Conservation (phyloP, 2,329 filamentous ascomycete genomes). For the Anisogramma anomala region DNA sequence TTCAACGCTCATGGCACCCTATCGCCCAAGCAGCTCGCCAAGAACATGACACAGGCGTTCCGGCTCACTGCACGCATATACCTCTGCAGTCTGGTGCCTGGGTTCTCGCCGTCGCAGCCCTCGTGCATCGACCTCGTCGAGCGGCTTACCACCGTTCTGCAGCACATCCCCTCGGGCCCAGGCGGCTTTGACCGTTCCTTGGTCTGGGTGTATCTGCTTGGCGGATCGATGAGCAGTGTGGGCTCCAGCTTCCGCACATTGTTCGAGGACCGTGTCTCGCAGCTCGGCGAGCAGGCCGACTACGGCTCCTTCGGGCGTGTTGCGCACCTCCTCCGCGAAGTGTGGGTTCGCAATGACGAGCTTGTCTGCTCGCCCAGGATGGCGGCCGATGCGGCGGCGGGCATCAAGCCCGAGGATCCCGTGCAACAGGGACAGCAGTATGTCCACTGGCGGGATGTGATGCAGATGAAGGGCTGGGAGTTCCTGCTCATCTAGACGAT, state of each 20-base stretch:
- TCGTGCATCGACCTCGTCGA: conserved; percentile 68
- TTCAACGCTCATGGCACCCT: conserved; percentile 63
- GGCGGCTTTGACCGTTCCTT: conserved; percentile 81
- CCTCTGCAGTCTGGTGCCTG: conserved; percentile 88
- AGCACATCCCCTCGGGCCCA: conserved; percentile 70
- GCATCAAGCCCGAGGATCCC: conserved; percentile 20
- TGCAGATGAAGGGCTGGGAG: conserved; percentile 85
- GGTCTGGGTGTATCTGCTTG: conserved; percentile 85
- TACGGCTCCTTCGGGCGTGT: conserved; percentile 82
- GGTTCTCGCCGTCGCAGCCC: conserved; percentile 63
- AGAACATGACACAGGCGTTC: conserved; percentile 85
- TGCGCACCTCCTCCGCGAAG: conserved; percentile 63
- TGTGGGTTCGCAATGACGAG: conserved; percentile 67
- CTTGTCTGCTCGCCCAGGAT: conserved; percentile 26
- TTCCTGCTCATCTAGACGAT: conserved; percentile 66
- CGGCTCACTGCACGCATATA: conserved; percentile 88
- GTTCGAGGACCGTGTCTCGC: conserved; percentile 62
- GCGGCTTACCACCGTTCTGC: conserved; percentile 64
- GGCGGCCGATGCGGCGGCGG: conserved; percentile 26
- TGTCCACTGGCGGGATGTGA: conserved; percentile 90
- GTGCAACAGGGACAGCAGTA: conserved; percentile 31
- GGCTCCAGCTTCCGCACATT: conserved; percentile 65
- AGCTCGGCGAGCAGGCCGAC: conserved; percentile 64
- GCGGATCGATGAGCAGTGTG: conserved; percentile 64
- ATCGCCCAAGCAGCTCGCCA: conserved; percentile 69